Base-by-base conservation (phyloP, 495 filamentous ascomycete species). In the Penicillium longicatenatum region DNA sequence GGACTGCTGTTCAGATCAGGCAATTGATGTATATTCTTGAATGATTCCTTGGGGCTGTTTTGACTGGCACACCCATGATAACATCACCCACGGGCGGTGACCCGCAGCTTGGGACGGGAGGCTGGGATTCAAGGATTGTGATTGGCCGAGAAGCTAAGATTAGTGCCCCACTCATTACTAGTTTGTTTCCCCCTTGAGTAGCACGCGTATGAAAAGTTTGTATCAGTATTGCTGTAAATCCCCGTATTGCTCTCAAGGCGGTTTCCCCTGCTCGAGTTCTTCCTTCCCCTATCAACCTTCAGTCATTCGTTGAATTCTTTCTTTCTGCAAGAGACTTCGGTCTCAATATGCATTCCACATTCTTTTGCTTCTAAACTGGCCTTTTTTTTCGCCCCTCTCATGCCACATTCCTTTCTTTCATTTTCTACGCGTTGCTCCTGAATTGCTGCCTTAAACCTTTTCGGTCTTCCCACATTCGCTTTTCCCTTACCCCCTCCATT, bases 271-370 rank as follows among this genome's bases (percentile, higher is more conserved):
- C 19, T 50, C 33, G 29, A 14, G 26, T 21, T 55, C 54, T 45
- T 51, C 48, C 52, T 50, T 67, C 52, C 62, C 57, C 65, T 71
- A 70, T 58, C 59, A 69, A 68, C 66, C 61, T 43, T 31, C 69
- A 77, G 63, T 74, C 73, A 76, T 74, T 77, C 72, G 67, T 75
- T 77, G 62, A 63, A 70, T 69, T 47, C 47, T 69, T 61, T 43
- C 58, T 37, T 57, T 39, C 42, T 55, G 56, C 60, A 64, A 54
- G 68, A 67, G 64, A 52, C 60, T 62, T 66, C 67, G 64, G 61
- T 61, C 63, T 70, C 60, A 49, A 66, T 44, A 69, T 69, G 67
- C 66, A 59, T 60, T 66, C 57, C 59, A 58, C 62, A 61, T 58
- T 70, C 64, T 61, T 68, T 70, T 63, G 33, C 49, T 49, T 45